Evolutionary conservation across 306 rosid species (phyloP).

Genomic region (Arachis stenosperma): DNA sequence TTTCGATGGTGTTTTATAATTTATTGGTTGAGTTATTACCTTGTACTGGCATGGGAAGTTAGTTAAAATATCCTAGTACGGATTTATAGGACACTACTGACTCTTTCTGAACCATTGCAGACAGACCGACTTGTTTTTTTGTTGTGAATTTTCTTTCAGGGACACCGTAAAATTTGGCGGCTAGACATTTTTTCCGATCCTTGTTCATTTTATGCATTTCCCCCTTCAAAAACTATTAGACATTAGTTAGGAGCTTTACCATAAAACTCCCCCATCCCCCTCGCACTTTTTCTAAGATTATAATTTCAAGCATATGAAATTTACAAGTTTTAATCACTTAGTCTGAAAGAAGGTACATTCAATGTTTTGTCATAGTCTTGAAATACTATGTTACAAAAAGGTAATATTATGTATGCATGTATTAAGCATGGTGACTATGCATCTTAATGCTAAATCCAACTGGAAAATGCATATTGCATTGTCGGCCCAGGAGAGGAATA

Average conservation of each 20-base stretch:
- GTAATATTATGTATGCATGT: no score
- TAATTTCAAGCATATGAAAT: constrained; percentile 8
- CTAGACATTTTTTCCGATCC: constrained; percentile 13
- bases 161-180: background rate
- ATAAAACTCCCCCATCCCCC: background rate
- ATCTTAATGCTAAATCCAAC: constrained; percentile 6
- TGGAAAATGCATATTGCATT: background rate
- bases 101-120: background rate
- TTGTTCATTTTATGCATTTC: constrained; percentile 25
- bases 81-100: background rate
- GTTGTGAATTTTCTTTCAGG: background rate
- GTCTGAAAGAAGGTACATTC: constrained; percentile 1
- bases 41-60: no score
- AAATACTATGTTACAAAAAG: no score
- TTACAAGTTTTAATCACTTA: background rate
- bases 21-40: no score
- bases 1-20: background rate
- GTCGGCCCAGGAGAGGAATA: background rate
- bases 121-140: background rate
- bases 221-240: background rate
- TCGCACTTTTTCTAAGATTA: background rate
- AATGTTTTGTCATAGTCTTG: no score
- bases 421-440: background rate
- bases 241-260: background rate
- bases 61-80: background rate